phyloP scores from a whole-genome alignment of 768 basidiomycete genomes.

The Termitomyces sp. region DNA sequence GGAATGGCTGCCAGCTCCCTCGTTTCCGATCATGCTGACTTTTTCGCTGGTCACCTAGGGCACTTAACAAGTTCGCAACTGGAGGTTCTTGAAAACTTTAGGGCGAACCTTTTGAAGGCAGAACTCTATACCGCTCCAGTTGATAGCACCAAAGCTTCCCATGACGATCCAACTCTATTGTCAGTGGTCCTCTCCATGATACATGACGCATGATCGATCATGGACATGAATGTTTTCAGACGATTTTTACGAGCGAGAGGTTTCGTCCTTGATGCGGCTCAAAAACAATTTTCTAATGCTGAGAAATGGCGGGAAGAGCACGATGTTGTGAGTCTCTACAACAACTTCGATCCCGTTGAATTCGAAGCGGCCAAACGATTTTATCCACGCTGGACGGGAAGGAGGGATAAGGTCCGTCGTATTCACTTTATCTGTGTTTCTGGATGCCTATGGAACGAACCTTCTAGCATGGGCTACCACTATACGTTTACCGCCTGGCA shows the following conservation, averaged over 20 bases:
- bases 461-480: constrained; percentile 57
- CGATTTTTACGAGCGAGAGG: constrained; percentile 80
- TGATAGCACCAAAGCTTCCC: constrained; percentile 34
- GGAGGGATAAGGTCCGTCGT: constrained; percentile 61
- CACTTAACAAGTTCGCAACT: constrained; percentile 48
- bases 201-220: background rate
- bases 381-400: constrained; percentile 81
- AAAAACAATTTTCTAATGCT: constrained; percentile 64
- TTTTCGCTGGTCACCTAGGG: constrained; percentile 45
- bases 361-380: constrained; percentile 54
- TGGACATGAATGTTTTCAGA: constrained; percentile 30
- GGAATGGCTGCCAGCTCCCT: constrained; percentile 3
- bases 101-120: constrained; percentile 39
- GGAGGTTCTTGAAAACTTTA: constrained; percentile 47
- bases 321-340: constrained; percentile 58
- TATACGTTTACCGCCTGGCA: constrained; percentile 75
- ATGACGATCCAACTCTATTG: constrained; percentile 66
- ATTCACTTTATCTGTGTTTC: background rate
- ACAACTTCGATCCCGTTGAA: constrained; percentile 52
- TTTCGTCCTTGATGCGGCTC: constrained; percentile 57
- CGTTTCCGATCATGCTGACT: background rate
- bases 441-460: background rate
- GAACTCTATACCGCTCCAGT: constrained; percentile 44
- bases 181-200: constrained; percentile 33
- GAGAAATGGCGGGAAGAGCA: constrained; percentile 66